Evolutionary conservation across 108 stramenopile genomes (phyloP), one percentile per base, ranked within the genome.

Genomic region (Stephanodiscus minutulus): DNA sequence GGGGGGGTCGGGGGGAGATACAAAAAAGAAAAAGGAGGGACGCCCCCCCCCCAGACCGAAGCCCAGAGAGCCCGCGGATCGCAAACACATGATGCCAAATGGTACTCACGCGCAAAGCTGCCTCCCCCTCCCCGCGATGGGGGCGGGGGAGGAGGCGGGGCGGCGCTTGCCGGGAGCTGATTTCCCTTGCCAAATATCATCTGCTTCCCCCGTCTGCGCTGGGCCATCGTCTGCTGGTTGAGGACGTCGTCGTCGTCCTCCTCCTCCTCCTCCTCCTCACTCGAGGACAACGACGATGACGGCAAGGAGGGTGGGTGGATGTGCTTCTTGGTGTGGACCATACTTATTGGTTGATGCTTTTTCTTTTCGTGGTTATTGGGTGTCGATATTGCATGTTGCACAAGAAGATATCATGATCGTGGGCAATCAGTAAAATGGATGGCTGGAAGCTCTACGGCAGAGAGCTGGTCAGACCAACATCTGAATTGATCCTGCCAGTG

Each of bases 111-210:
- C 82, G 65, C 87, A 77, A 36, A 88, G 71, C 49, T 78, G 81
- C 78, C 86, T 89, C 58, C 88, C 88, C 44, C 86, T 80, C 24
- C 85, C 85, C 63, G 65, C n/a, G n/a, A n/a, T 1, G 11, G 7
- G 39, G 39, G 39, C 13, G 12, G 13, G 43, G 43, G 43, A 60
- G 56, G 29, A 17, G 39, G 50, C n/a, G n/a, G n/a, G n/a, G n/a
- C 52, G 53, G 37, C 22, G 76, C 48, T 8, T 22, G 72, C 52
- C 20, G n/a, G 61, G 68, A 79, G 49, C 71, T 79, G 78, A 43
- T 79, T 79, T 57, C 78, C 78, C 48, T 71, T 60, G 9, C 78
- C 71, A 22, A 56, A 60, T 29, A 65, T 71, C 18, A 79, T 66
- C 54, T 79, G 78, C 36, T 79, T 79, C 20, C 78, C 78, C 58